Percentiles rank a stretch among this genome's conserved stretches.
These are phyloP conservation scores for Chaetomiaceae sp. DNA, from an alignment of 2,329 filamentous ascomycete species.

Conservation along the genomic window DNA sequence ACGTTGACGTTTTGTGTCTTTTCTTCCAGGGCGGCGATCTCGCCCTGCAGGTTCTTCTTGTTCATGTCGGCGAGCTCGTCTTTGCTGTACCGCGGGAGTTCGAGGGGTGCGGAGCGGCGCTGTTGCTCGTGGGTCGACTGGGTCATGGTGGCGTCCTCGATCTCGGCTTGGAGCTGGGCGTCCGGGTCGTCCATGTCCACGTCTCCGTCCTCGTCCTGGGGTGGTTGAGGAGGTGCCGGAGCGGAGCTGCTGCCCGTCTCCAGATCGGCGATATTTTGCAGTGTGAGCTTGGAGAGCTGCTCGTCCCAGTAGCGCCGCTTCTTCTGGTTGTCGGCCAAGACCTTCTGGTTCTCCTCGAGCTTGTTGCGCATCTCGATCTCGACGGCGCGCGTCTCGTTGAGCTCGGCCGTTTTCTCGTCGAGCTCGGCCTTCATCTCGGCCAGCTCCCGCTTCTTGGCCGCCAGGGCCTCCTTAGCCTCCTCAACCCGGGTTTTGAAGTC, in stretches of 20 bases:
- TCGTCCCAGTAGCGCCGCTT: constrained; percentile 82
- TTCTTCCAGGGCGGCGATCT: constrained; percentile 60
- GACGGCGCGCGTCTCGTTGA: constrained; percentile 81
- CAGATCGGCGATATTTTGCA: constrained; percentile 77
- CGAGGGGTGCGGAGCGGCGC: constrained; percentile 40
- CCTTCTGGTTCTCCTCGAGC: constrained; percentile 92
- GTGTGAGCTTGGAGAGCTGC: constrained; percentile 75
- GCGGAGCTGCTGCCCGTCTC: constrained; percentile 34
- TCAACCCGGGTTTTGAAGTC: constrained; percentile 70
- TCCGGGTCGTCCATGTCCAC: constrained; percentile 22
- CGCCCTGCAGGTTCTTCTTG: constrained; percentile 56
- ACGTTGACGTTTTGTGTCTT: constrained; percentile 81
- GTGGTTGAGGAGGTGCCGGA: constrained; percentile 29
- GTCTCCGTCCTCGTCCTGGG: constrained; percentile 23
- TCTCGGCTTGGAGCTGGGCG: constrained; percentile 29
- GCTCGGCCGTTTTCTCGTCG: constrained; percentile 76
- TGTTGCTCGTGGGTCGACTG: constrained; percentile 26
- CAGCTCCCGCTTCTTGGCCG: constrained; percentile 75
- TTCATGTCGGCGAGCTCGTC: constrained; percentile 65
- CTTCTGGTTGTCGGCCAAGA: constrained; percentile 79
- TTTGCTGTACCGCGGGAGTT: constrained; percentile 73
- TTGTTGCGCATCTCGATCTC: constrained; percentile 99
- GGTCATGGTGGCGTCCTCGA: constrained; percentile 28
- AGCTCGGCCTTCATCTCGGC: constrained; percentile 75
- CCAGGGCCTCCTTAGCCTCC: constrained; percentile 74